Base-by-base conservation (phyloP, 1,284 basidiomycete genomes). In the Cryptococcus sp. region DNA sequence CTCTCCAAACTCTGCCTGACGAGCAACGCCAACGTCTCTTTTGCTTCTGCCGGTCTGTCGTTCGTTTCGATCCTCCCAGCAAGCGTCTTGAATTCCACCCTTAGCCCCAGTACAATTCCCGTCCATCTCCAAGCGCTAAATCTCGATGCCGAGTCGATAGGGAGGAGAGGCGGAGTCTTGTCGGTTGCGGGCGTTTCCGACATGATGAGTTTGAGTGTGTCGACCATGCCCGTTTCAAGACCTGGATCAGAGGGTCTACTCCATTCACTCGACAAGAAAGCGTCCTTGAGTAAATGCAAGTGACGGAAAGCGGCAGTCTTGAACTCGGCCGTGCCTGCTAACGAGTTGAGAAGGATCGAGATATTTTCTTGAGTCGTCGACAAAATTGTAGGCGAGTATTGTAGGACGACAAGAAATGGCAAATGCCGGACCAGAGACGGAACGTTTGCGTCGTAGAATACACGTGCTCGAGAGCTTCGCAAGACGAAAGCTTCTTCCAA, bases 121-220 rank as follows among this genome's bases (percentile, higher is more conserved):
- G 72, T 74, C 67, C 68, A 72, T 24, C 64, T 55, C 72, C 72
- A 74, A 18, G 70, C 68, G 42, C 64, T 67, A 54, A 69, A 65
- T 2, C 67, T 56, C 7, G 60, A 57, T 1, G 60, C 54, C 2
- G 57, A 53, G 28, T 68, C 62, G 34, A 71, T 55, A 1, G 61
- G 50, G 2, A 62, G 59, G 13, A 64, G 31, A 5, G 23, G n/a
- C 7, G 21, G 22, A 22, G 23, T 28, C 19, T 44, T 21, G 43
- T 46, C 41, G 28, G 5, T 11, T 5, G 36, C 7, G 14, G 16
- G 36, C 5, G 34, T 36, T 43, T 71, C 70, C 1, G 70, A 70
- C 72, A 74, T 74, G 57, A 74, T 72, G 44, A 64, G 45, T 49
- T 74, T 74, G 31, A 74, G 58, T 1, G 63, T 64, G 43, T 72